Evolutionary conservation across 148 eudicot genomes (phyloP), one percentile per base, ranked within the genome.

Genomic region (Cornus florida): DNA sequence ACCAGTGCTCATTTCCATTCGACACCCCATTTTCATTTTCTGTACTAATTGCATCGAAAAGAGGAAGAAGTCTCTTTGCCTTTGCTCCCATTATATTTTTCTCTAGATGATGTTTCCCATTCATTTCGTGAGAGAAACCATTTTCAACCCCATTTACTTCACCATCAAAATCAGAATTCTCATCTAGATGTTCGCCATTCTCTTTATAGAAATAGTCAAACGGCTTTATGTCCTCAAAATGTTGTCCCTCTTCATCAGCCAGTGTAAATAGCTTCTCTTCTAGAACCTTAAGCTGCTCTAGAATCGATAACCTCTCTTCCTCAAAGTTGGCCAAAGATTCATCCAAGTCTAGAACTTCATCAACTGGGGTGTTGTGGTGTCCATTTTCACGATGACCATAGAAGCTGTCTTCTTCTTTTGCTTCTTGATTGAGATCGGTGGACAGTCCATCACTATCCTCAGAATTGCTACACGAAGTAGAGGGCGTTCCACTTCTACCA

Each of bases 51-150:
- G 92, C 95, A 73, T 91, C 89, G 35, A 94, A 97, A 57, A 91
- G 89, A 72, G 97, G 98, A 73, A 95, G 95, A 77, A 92, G 96
- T 57, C 87, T 84, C 89, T 89, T 96, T n/a, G 87, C 97, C 71
- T 83, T 87, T 56, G 88, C 83, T 50, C 89, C 92, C 57, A 79
- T 82, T 31, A 83, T 66, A 84, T 77, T 83, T 73, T 87, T 79
- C n/a, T 81, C 88, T 79, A 84, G 81, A 64, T 85, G 82, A 79
- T 92, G 86, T 67, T 84, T 87, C 41, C 90, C 93, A 73, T 87
- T 87, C 28, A 68, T 80, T 83, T 85, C 83, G 38, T 81, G 81
- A 23, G 78, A 48, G 77, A 82, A 83, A 10, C 87, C 97, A 79
- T 88, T 85, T 6, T 72, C 84, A 66, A 72, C 78, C n/a, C 84